These are phyloP conservation scores for Hygrophorus russula DNA, from an alignment of 768 basidiomycete genomes.

Conservation along the genomic window DNA sequence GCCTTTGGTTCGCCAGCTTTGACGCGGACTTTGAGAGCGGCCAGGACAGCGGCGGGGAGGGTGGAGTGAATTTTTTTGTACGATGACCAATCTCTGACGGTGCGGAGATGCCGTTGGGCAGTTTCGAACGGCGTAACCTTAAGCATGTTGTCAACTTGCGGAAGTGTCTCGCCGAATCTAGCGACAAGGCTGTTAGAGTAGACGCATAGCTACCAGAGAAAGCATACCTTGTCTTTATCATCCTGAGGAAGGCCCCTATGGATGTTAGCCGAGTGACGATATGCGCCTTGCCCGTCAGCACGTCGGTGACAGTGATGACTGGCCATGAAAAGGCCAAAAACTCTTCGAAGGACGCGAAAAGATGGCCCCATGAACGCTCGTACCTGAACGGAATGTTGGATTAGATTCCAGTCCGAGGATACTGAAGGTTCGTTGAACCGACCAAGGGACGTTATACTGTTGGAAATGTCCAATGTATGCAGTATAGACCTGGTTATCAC, in stretches of 20 bases:
- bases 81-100: conserved; percentile 51
- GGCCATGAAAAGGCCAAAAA: conserved; percentile 83
- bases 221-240: conserved; percentile 69
- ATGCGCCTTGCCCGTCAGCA: conserved; percentile 60
- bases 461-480: conserved; percentile 78
- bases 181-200: not conserved
- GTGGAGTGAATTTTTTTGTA: conserved; percentile 66
- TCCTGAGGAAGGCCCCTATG: conserved; percentile 67
- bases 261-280: conserved; percentile 69
- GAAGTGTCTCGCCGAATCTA: conserved; percentile 70
- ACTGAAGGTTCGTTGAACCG: not conserved
- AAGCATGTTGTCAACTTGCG: conserved; percentile 62
- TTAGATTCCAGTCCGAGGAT: not conserved
- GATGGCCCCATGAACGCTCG: conserved; percentile 68
- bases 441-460: conserved; percentile 59
- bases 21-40: conserved; percentile 55
- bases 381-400: conserved; percentile 35
- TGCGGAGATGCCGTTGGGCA: conserved; percentile 54
- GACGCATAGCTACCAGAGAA: not conserved
- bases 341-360: conserved; percentile 69
- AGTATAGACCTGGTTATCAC: conserved; percentile 39
- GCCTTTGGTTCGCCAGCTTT: conserved; percentile 55
- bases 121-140: conserved; percentile 61
- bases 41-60: conserved; percentile 55
- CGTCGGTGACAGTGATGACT: conserved; percentile 64